A percentile compares a stretch with the other conserved stretches of the same genome.
phyloP scores from a whole-genome alignment of 768 basidiomycete species.

The Auricularia sp. region DNA sequence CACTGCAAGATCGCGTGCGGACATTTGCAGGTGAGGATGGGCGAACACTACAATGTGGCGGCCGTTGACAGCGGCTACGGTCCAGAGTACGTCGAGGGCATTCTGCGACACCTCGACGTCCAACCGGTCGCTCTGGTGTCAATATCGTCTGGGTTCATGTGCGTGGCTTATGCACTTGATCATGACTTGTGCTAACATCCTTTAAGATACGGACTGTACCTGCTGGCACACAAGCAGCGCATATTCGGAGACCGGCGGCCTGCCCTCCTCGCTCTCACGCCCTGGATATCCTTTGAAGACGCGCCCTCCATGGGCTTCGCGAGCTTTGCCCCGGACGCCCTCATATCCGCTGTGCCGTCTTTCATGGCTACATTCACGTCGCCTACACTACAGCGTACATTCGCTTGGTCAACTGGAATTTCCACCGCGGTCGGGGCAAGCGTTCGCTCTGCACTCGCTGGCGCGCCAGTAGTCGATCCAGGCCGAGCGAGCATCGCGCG shows the following conservation, averaged over 20 bases:
- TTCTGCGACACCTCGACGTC: background rate
- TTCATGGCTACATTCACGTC: background rate
- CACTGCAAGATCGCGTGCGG: background rate
- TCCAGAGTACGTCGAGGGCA: background rate
- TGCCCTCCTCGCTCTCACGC: background rate
- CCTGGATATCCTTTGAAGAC: background rate
- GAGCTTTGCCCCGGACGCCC: background rate
- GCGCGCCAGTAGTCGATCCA: background rate
- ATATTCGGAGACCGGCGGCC: background rate
- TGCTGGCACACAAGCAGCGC: background rate
- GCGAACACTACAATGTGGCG: background rate
- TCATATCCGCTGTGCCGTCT: background rate
- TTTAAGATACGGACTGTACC: background rate
- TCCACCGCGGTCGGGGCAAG: background rate
- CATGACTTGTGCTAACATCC: background rate
- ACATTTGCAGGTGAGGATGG: background rate
- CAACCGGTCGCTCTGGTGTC: background rate
- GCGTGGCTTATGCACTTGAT: background rate
- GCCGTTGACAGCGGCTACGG: background rate
- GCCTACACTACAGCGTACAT: background rate
- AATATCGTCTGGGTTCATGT: background rate
- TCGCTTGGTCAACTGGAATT: background rate
- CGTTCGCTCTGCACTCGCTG: background rate
- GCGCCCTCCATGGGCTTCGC: background rate
- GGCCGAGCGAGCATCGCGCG: background rate